Conservation (phyloP, 495 filamentous ascomycete genomes). For the Astrothelium macrocarpum region DNA sequence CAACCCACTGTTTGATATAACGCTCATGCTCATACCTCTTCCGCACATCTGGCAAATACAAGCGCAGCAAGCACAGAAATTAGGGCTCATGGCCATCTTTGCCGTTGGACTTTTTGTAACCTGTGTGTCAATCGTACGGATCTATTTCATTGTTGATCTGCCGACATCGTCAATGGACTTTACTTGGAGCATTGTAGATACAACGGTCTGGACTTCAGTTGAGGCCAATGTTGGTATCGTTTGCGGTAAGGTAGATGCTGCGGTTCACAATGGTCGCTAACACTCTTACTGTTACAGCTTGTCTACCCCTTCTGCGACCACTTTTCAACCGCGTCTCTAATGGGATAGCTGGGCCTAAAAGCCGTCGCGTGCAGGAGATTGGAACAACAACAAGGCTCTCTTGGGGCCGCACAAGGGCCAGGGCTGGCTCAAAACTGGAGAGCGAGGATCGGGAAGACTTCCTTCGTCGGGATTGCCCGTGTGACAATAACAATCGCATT, state of each 20-base stretch:
- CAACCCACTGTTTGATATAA: slow-evolving; percentile 9
- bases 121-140: not conserved
- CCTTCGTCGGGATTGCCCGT: not conserved
- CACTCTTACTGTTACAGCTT: not conserved
- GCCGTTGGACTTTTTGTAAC: slow-evolving; percentile 5
- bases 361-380: not conserved
- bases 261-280: too few relatives aligned
- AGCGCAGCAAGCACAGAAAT: not conserved
- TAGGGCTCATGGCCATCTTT: slow-evolving; percentile 7
- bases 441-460: not conserved
- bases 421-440: not conserved
- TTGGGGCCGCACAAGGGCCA: not conserved
- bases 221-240: slow-evolving; percentile 6
- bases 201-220: too few relatives aligned
- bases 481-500: not conserved
- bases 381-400: not conserved
- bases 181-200: not conserved
- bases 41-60: slow-evolving; percentile 11
- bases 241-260: slow-evolving; percentile 10
- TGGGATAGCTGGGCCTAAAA: not conserved
- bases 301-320: not conserved
- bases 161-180: not conserved
- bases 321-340: not conserved
- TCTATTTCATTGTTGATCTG: not conserved
- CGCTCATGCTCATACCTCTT: slow-evolving; percentile 10